Evolutionary conservation across 345 rosid species (phyloP).

Genomic region (Pistacia vera): DNA sequence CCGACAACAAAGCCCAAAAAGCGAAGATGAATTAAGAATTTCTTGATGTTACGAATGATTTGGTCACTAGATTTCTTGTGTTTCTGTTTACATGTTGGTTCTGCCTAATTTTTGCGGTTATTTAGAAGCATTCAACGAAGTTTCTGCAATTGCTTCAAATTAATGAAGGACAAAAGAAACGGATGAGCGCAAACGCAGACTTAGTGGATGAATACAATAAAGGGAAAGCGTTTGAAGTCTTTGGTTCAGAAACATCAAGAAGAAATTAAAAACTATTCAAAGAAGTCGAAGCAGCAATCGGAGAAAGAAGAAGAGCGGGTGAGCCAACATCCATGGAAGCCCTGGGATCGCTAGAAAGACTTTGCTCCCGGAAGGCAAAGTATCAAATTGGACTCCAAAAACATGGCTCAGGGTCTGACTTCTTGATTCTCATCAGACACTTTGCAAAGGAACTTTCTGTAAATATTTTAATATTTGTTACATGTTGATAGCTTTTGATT

Average conservation of each 20-base stretch:
- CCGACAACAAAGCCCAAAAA: conserved; percentile 79
- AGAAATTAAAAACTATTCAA: conserved; percentile 42
- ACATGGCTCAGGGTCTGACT: conserved; percentile 42
- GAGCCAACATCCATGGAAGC: conserved; percentile 94
- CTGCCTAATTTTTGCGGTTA: neutral
- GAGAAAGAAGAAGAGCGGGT: conserved; percentile 76
- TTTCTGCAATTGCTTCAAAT: conserved; percentile 67
- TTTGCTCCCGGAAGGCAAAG: conserved; percentile 69
- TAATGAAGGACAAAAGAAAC: conserved; percentile 31
- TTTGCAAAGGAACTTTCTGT: too few species aligned
- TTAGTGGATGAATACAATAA: conserved; percentile 86
- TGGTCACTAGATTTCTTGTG: neutral
- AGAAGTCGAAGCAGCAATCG: conserved; percentile 37
- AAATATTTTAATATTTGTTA: too few species aligned
- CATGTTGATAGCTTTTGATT: too few species aligned
- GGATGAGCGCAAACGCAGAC: conserved; percentile 54
- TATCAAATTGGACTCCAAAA: conserved; percentile 62
- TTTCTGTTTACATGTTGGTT: neutral
- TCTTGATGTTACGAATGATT: neutral
- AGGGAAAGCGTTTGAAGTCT: conserved; percentile 77
- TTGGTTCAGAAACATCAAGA: conserved; percentile 80
- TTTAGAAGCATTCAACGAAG: conserved; percentile 37
- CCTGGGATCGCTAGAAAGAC: conserved; percentile 96
- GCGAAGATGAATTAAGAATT: conserved; percentile 75
- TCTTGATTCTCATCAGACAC: too few species aligned